These are phyloP conservation scores for Pyrenophora graminea DNA, from an alignment of 2,329 filamentous ascomycete genomes.

Conservation along the genomic window DNA sequence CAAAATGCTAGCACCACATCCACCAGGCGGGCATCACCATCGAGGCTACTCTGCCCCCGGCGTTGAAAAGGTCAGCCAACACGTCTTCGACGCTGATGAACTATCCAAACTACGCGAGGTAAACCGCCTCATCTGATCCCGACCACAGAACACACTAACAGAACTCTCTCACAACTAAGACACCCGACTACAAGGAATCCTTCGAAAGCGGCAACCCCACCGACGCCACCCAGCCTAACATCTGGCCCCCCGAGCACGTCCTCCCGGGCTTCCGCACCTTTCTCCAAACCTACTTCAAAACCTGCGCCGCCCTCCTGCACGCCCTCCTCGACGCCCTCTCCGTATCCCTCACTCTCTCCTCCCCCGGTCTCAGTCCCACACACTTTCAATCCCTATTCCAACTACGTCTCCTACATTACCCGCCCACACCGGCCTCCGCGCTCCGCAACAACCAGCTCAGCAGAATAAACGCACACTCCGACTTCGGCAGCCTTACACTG, in stretches of 20 bases:
- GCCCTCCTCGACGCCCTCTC: conserved; percentile 32
- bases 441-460: conserved; percentile 25
- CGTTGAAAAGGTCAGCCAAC: conserved; percentile 44
- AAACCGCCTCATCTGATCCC: not conserved
- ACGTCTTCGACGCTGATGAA: conserved; percentile 27
- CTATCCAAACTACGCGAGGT: conserved; percentile 22
- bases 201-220: conserved; percentile 39
- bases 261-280: conserved; percentile 46
- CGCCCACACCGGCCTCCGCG: conserved; percentile 34
- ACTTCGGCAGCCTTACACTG: conserved; percentile 50
- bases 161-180: not conserved
- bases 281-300: conserved; percentile 34
- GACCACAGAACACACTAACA: not conserved
- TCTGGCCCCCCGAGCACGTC: conserved; percentile 47
- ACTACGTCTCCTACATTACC: conserved; percentile 48
- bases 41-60: conserved; percentile 48
- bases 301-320: conserved; percentile 29
- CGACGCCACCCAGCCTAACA: conserved; percentile 44
- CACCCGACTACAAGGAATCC: conserved; percentile 42
- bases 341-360: conserved; percentile 27
- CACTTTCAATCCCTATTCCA: conserved; percentile 40
- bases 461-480: conserved; percentile 50
- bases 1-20: conserved; percentile 48
- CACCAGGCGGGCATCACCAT: conserved; percentile 45
- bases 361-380: conserved; percentile 24